A percentile compares a stretch with the other conserved stretches of the same genome.
These are phyloP conservation scores for Taphrina populina DNA, from an alignment of 1,139 yeast genomes.

Conservation along the genomic window DNA sequence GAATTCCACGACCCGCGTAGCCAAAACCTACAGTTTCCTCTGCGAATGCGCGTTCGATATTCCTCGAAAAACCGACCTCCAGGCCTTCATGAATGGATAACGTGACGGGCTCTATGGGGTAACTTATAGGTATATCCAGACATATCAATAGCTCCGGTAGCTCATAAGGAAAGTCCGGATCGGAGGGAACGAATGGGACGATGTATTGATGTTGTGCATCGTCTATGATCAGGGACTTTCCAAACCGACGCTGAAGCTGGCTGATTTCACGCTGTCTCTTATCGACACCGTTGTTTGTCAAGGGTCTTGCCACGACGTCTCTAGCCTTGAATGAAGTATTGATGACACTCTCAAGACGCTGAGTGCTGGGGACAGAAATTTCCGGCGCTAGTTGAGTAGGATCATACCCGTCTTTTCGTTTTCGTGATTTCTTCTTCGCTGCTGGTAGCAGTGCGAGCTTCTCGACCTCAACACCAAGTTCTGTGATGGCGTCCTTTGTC, in stretches of 20 bases:
- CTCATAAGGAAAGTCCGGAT: constrained; percentile 74
- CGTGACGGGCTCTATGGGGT: constrained; percentile 49
- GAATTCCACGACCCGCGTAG: constrained; percentile 43
- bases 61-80: constrained; percentile 68
- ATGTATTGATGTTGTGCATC: background rate
- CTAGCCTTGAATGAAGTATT: background rate
- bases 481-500: too few relatives aligned
- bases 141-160: constrained; percentile 54
- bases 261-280: constrained; percentile 16
- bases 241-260: constrained; percentile 21
- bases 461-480: too few relatives aligned
- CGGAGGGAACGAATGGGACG: constrained; percentile 52
- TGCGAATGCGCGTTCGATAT: constrained; percentile 65
- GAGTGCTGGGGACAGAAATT: constrained; percentile 2
- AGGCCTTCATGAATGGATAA: constrained; percentile 60
- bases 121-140: constrained; percentile 56
- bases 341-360: constrained; percentile 3
- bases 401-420: constrained; percentile 18
- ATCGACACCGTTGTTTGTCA: background rate
- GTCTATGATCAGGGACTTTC: background rate
- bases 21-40: constrained; percentile 33
- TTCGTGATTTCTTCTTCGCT: background rate
- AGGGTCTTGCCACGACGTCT: constrained; percentile 3
- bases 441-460: background rate
- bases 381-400: constrained; percentile 1